Evolutionary conservation across 352 stramenopile genomes (phyloP).

Genomic region (Pythium phragmiticola): DNA sequence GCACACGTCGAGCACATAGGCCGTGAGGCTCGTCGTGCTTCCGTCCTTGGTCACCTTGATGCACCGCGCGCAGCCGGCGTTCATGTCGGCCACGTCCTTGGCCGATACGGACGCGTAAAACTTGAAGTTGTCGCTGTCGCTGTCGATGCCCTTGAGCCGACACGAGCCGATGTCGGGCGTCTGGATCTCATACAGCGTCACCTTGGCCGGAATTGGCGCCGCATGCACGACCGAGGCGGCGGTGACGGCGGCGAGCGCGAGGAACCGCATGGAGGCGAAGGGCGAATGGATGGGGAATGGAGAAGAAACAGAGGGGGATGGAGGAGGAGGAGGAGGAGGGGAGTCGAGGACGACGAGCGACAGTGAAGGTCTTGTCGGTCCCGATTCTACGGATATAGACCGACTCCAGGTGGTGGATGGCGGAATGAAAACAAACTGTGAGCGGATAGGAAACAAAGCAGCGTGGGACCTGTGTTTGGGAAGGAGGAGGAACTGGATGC

Average conservation of each 20-base stretch:
- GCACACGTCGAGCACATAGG: constrained; percentile 74
- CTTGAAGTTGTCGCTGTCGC: constrained; percentile 70
- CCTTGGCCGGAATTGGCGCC: constrained; percentile 27
- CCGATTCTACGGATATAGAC: constrained; percentile 16
- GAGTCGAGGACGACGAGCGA: background rate
- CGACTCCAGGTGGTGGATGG: constrained; percentile 10
- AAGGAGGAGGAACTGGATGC: constrained; percentile 5
- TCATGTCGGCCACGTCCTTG: constrained; percentile 46
- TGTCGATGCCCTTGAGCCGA: constrained; percentile 61
- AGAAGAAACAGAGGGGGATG: constrained; percentile 1
- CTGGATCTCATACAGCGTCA: constrained; percentile 59
- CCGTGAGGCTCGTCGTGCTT: constrained; percentile 35
- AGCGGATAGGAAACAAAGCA: background rate
- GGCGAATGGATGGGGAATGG: background rate
- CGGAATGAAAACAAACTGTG: constrained; percentile 3
- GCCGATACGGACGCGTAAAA: constrained; percentile 71
- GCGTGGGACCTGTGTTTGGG: background rate
- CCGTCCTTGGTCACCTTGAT: constrained; percentile 64
- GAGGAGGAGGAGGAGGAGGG: background rate
- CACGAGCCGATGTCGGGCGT: constrained; percentile 64
- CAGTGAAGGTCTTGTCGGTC: background rate
- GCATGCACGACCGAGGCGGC: constrained; percentile 34
- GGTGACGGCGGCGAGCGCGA: constrained; percentile 7
- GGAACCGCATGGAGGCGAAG: background rate
- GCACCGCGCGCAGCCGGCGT: constrained; percentile 68